A percentile compares a stretch with the other conserved stretches of the same genome.
phyloP scores from a whole-genome alignment of 257 asterid species.

The Petrea volubilis region DNA sequence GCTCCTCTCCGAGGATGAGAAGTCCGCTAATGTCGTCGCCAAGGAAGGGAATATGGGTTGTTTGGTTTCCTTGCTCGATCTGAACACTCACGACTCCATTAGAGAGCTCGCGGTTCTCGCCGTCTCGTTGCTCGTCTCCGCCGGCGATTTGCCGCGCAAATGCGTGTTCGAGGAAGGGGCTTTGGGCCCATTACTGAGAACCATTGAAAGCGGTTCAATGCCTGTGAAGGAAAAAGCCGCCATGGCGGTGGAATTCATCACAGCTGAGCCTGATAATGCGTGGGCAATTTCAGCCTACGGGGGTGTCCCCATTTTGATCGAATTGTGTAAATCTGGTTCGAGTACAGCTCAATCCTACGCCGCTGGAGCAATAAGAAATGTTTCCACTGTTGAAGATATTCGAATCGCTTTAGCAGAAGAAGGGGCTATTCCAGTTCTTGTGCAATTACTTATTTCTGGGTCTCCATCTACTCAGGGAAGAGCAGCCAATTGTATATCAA shows the following conservation, averaged over 20 bases:
- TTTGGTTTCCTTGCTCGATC: constrained; percentile 64
- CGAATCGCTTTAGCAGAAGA: constrained; percentile 72
- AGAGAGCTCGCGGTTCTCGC: constrained; percentile 70
- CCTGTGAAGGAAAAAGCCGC: constrained; percentile 75
- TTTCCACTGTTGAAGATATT: constrained; percentile 64
- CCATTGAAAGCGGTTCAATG: constrained; percentile 62
- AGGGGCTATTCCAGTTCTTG: constrained; percentile 70
- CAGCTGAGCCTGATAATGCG: constrained; percentile 74
- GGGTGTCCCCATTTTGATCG: constrained; percentile 65
- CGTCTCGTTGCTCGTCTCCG: constrained; percentile 62
- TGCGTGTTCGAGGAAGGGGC: constrained; percentile 88
- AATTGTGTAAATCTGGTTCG: constrained; percentile 80
- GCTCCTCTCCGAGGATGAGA: constrained; percentile 59
- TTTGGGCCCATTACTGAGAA: constrained; percentile 76
- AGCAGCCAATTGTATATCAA: constrained; percentile 72
- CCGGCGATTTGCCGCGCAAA: constrained; percentile 59
- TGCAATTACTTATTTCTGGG: constrained; percentile 68
- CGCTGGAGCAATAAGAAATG: constrained; percentile 71
- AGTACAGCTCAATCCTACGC: constrained; percentile 66
- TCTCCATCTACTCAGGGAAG: constrained; percentile 60
- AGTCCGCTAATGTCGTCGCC: constrained; percentile 58
- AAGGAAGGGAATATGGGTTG: constrained; percentile 58
- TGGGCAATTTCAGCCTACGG: constrained; percentile 94
- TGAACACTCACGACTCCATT: constrained; percentile 35
- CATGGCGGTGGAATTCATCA: constrained; percentile 75